Base-by-base conservation (phyloP, 1,284 basidiomycete genomes). In the Pseudozyma pruni region DNA sequence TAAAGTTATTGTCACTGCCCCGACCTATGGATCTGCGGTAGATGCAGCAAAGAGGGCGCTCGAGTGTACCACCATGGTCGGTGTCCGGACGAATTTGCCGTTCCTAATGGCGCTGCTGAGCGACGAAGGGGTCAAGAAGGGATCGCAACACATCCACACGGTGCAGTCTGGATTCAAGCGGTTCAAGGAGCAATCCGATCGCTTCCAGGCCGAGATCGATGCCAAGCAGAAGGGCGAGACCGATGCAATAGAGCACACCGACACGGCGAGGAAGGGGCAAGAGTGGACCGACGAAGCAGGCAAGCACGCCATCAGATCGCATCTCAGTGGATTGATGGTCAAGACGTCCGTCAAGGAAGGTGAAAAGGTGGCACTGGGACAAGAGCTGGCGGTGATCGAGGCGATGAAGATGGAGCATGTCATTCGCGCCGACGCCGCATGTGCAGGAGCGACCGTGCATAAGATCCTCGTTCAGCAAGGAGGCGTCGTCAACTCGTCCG, bases 341-440 rank as follows among this genome's bases (percentile, higher is more conserved):
- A 59, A 64, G n/a, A 13, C 69, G 7, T 45, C 44, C 1, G 58
- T 69, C 14, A 31, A 42, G 23, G 48, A 49, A 38, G 72, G 69
- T 1, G 63, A 88, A 45, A 67, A 75, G 0, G 83, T 90, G 34
- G 61, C 80, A 11, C 83, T 83, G 0, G 86, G 87, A 10, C 85
- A 88, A 31, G 84, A 87, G 16, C 67, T 90, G 42, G 70, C 87
- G 5, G 84, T 90, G 20, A 84, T 90, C 16, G 89, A 90, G 77
- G 89, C 89, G 0, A 90, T 90, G 90, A 90, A 91, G 83, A 89
- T 87, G 6, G 89, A 90, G 76, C 78, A 82, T 23, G 59, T 62
- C 3, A 19, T 72, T 5, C 51, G 59, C 1, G 50, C 69, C 1
- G 46, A 51, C 27, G 23, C 32, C 3, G 16, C 42, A 1, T 23